Percentiles rank a stretch among this genome's conserved stretches.
phyloP scores from a whole-genome alignment of 495 filamentous ascomycete genomes.

The Podospora comata region DNA sequence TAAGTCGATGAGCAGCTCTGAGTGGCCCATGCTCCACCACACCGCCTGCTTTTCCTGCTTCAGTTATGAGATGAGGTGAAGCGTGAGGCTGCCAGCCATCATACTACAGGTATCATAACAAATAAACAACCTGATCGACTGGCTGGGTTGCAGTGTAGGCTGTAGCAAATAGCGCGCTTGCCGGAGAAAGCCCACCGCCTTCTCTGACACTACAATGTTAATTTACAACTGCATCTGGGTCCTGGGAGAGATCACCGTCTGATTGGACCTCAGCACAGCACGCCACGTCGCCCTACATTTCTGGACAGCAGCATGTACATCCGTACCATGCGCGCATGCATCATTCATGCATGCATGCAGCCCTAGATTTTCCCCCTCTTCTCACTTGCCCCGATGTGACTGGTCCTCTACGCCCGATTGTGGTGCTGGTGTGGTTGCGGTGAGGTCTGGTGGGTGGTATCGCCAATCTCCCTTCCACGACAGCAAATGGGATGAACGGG shows the following conservation, averaged over 20 bases:
- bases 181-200: not conserved
- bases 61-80: not conserved
- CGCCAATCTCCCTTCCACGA: not conserved
- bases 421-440: not conserved
- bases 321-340: not conserved
- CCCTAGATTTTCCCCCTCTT: not conserved
- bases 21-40: not conserved
- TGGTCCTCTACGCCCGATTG: not conserved
- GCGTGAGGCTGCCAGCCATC: not conserved
- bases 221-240: not conserved
- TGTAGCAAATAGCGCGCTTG: not conserved
- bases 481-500: not conserved
- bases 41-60: not conserved
- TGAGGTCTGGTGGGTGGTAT: not conserved
- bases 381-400: not conserved
- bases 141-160: not conserved
- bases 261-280: not conserved
- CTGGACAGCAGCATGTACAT: not conserved
- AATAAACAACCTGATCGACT: not conserved
- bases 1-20: not conserved
- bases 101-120: not conserved
- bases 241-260: not conserved
- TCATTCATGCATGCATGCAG: not conserved
- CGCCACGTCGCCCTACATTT: not conserved
- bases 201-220: not conserved